Base-by-base conservation (phyloP, 495 filamentous ascomycete species). In the Trichoderma reesei region DNA sequence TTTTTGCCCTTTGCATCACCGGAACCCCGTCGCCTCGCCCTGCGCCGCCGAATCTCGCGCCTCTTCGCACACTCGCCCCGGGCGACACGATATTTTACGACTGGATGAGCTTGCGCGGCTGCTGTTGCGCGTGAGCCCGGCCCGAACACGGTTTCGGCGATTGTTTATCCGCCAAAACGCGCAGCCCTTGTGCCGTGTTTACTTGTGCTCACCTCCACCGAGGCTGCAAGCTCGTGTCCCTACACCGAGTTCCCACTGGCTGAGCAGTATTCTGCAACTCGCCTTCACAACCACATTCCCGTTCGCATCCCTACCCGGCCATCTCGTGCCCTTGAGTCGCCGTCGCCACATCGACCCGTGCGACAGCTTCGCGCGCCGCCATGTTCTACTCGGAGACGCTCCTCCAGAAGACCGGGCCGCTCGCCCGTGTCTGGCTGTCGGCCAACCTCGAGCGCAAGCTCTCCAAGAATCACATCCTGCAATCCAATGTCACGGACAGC, bases 331-430 rank as follows among this genome's bases (percentile, higher is more conserved):
- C 20, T 33, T 18, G 18, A 33, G 26, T 56, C 34, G 51, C 10
- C 18, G 1, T 16, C 14, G 34, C 26, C 31, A n/a, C 51, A 10
- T 33, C 10, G 11, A 26, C 59, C 59, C 18, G 61, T 42, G 61
- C 41, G 38, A n/a, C 14, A 63, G 61, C 61, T 26, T 44, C 61
- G 41, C 61, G 39, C 61, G 41, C 39, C 82, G 78, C 74, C 73
- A 98, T 98, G 94, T 98, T 98, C 79, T 98, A 96, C 77, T 96
- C 94, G 31, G 93, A 96, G 79, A 91, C 91, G 59, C 85, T 98
- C 64, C 85, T 98, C 66, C 92, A 91, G 63, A 94, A 95, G 86
- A 96, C 91, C 61, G 94, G 95, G 82, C 92, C 94, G 69, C 74
- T 98, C 82, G 95, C 94, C 73, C 90, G 92, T 71, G 94, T 96